Percentiles rank a stretch among this genome's conserved stretches.
Evolutionary conservation across 75 land plant genomes (phyloP).

Genomic region (Pinus taeda): DNA sequence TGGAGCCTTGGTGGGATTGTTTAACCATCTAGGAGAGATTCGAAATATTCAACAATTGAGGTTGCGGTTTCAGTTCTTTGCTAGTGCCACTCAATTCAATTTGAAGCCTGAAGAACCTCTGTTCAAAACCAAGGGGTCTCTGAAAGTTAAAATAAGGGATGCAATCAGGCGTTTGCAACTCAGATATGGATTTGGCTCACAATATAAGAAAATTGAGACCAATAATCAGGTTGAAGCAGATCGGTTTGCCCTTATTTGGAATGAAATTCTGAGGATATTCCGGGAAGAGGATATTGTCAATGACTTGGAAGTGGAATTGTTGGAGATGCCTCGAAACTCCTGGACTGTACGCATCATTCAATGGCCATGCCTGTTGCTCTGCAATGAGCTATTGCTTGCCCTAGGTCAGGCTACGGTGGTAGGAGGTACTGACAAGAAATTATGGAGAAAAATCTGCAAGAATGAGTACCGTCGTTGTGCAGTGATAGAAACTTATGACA

Average conservation of each 20-base stretch:
- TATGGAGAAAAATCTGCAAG: slow-evolving; percentile 76
- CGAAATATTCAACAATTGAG: slow-evolving; percentile 76
- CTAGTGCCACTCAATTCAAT: slow-evolving; percentile 90
- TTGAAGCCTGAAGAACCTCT: slow-evolving; percentile 84
- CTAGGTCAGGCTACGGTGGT: slow-evolving; percentile 64
- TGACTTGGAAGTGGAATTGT: slow-evolving; percentile 72
- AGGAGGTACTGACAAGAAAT: slow-evolving; percentile 43
- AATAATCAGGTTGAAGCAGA: slow-evolving; percentile 64
- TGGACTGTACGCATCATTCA: slow-evolving; percentile 81
- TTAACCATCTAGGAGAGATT: slow-evolving; percentile 91
- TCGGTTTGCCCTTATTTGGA: slow-evolving; percentile 86
- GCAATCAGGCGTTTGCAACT: slow-evolving; percentile 65
- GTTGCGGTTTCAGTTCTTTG: slow-evolving; percentile 90
- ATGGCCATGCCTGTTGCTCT: slow-evolving; percentile 84
- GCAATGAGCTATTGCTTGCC: slow-evolving; percentile 84
- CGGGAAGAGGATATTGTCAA: slow-evolving; percentile 88
- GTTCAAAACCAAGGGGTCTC: slow-evolving; percentile 30
- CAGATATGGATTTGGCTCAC: slow-evolving; percentile 77
- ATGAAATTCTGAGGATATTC: slow-evolving; percentile 62
- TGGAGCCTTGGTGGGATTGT: slow-evolving; percentile 84
- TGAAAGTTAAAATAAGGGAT: slow-evolving; percentile 54
- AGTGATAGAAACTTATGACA: slow-evolving; percentile 85
- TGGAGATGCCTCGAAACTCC: slow-evolving; percentile 73
- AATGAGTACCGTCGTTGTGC: slow-evolving; percentile 88
- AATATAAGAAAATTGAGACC: slow-evolving; percentile 67